Evolutionary conservation across 768 basidiomycete species (phyloP), one percentile per base, ranked within the genome.

Genomic region (Antrodiella citrinella): DNA sequence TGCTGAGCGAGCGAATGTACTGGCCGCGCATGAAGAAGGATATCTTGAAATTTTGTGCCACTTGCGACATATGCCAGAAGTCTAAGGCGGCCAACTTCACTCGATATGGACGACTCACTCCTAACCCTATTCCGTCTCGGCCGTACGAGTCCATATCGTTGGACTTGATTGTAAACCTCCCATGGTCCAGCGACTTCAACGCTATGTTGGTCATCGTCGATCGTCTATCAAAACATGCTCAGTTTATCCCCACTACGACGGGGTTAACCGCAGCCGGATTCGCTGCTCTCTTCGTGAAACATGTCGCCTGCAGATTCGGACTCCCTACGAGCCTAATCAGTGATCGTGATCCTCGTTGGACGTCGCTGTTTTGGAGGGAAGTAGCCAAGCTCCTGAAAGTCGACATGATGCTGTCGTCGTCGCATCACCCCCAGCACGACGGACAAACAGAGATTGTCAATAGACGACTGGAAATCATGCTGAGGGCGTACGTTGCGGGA

Each of bases 341-440:
- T 7, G 68, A 70, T 53, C 57, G 62, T 26, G 67, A 65, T 25
- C 47, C 59, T 4, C 45, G 55, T 7, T 73, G 72, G 44, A 51
- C 67, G 4, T 70, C 71, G 2, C 49, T 12, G 11, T 47, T 50
- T 26, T 12, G 13, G 4, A 20, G 43, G 61, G n/a, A 69, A 68
- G 48, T 66, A 57, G 22, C 49, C 38, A 4, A 0, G 39, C 11
- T 42, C 47, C 12, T 67, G 18, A 61, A 61, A 0, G 50, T 57
- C 4, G 35, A 50, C 2, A 48, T 54, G 46, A 54, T 51, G 2
- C 42, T 69, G 0, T 65, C 70, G 1, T 67, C 67, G 0, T 53
- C 65, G 0, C 62, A 69, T 44, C 72, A 73, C 48, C 71, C 68
- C 0, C 69, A 72, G 51, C 64, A 67, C 0, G 65, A 74, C 52